Percentiles rank a stretch among this genome's conserved stretches.
Evolutionary conservation across 2,329 filamentous ascomycete species (phyloP).

Genomic region (Triangularia verruculosa): DNA sequence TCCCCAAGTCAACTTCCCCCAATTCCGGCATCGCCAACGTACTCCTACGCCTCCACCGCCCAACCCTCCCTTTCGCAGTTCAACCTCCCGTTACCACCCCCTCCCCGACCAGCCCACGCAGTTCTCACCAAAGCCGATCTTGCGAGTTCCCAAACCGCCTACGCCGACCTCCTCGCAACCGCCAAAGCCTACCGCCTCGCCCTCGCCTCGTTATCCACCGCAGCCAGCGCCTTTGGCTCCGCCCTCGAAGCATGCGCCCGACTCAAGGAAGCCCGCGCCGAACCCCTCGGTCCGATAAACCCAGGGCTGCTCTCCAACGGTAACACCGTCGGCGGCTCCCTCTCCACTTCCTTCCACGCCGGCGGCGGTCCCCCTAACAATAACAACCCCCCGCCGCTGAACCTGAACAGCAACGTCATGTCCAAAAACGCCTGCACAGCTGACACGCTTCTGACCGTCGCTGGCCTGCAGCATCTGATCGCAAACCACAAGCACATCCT

Average conservation of each 20-base stretch:
- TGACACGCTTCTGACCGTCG: conserved; percentile 59
- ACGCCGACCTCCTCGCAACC: conserved; percentile 58
- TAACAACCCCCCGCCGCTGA: conserved; percentile 28
- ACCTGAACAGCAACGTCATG: conserved; percentile 46
- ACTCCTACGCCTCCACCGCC: conserved; percentile 61
- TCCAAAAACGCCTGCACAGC: conserved; percentile 56
- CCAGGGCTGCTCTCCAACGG: conserved; percentile 39
- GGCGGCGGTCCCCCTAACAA: conserved; percentile 17
- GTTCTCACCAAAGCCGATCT: conserved; percentile 63
- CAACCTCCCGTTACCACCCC: conserved; percentile 59
- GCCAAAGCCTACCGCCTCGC: conserved; percentile 64
- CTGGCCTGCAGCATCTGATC: conserved; percentile 64
- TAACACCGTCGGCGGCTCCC: conserved; percentile 46
- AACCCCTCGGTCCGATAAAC: conserved; percentile 44
- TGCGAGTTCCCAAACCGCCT: conserved; percentile 59
- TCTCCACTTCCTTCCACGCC: conserved; percentile 12
- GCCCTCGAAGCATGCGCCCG: conserved; percentile 67
- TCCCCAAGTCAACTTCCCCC: conserved; percentile 56
- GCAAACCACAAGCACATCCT: conserved; percentile 70
- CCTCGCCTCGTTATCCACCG: conserved; percentile 57
- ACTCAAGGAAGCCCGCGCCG: conserved; percentile 63
- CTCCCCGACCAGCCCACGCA: conserved; percentile 55
- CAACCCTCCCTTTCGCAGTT: conserved; percentile 55
- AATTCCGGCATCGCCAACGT: conserved; percentile 61
- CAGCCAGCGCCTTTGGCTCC: conserved; percentile 61